phyloP scores from a whole-genome alignment of 1,284 basidiomycete species.

The Sanghuangporus baumii region DNA sequence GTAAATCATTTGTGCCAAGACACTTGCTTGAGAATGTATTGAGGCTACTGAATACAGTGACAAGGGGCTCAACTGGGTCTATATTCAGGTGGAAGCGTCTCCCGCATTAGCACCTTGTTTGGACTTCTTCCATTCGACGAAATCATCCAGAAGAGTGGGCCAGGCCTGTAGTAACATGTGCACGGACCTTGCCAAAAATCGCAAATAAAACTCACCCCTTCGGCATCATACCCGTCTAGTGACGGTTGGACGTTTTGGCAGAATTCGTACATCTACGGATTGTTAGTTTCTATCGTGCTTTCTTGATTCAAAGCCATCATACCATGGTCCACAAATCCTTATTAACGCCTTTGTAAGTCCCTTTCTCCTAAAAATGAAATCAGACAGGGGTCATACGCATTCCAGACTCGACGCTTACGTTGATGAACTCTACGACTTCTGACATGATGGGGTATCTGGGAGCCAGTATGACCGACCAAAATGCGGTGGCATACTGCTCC shows the following conservation, averaged over 20 bases:
- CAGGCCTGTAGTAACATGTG: slow-evolving; percentile 48
- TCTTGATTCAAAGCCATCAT: slow-evolving; percentile 15
- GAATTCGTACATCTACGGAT: slow-evolving; percentile 61
- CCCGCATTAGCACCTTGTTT: slow-evolving; percentile 5
- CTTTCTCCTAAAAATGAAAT: slow-evolving; percentile 41
- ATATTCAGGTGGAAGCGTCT: background rate
- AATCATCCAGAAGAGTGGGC: slow-evolving; percentile 74
- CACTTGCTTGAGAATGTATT: background rate
- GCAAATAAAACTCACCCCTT: slow-evolving; percentile 47
- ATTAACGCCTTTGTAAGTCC: slow-evolving; percentile 65
- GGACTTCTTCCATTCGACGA: slow-evolving; percentile 56
- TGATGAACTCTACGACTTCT: slow-evolving; percentile 59
- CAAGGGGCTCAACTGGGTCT: background rate
- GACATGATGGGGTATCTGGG: slow-evolving; percentile 58
- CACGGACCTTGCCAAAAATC: background rate
- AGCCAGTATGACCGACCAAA: slow-evolving; percentile 67
- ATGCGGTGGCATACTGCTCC: slow-evolving; percentile 55
- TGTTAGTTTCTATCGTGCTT: no score
- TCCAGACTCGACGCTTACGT: slow-evolving; percentile 35
- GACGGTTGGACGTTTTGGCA: slow-evolving; percentile 55
- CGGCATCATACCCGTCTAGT: slow-evolving; percentile 61
- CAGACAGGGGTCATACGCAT: background rate
- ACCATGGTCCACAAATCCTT: slow-evolving; percentile 85
- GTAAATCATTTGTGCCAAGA: background rate
- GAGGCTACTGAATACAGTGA: background rate